These are phyloP conservation scores for Magnolia officinalis DNA, from an alignment of 164 flowering plant genomes.

Conservation along the genomic window DNA sequence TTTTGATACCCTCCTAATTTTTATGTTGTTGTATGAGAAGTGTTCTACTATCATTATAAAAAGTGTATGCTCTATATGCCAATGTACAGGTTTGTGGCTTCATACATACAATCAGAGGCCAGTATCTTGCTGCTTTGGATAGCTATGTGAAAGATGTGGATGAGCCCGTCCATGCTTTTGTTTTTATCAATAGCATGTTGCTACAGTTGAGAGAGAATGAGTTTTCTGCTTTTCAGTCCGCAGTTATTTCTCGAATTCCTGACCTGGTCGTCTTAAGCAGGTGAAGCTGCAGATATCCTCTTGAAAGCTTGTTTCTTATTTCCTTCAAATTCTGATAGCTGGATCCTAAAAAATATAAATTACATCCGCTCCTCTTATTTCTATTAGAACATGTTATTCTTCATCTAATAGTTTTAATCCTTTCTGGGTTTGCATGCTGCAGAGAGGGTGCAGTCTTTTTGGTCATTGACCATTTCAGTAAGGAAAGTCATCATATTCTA, in stretches of 20 bases:
- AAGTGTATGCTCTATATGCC: neutral
- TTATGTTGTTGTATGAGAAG: neutral
- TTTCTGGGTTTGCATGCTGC: conserved; percentile 26
- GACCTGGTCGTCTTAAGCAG: conserved; percentile 72
- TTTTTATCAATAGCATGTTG: conserved; percentile 58
- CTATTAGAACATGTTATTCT: neutral
- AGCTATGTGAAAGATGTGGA: conserved; percentile 73
- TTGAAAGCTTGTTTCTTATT: conserved; percentile 1
- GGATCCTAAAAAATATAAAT: neutral
- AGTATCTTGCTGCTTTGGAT: conserved; percentile 71
- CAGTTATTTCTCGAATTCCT: conserved; percentile 69
- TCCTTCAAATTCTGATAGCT: neutral
- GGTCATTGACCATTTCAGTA: conserved; percentile 56
- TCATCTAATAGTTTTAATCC: neutral
- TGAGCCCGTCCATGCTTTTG: conserved; percentile 89
- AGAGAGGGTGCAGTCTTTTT: conserved; percentile 76
- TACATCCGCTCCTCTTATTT: neutral
- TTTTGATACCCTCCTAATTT: neutral
- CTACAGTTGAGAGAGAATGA: conserved; percentile 36
- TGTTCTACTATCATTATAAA: neutral
- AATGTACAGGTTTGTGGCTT: conserved; percentile 77
- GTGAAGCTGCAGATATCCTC: conserved; percentile 30
- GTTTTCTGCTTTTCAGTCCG: conserved; percentile 50
- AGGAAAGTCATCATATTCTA: conserved; percentile 49
- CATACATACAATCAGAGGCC: conserved; percentile 52